phyloP scores from a whole-genome alignment of 768 basidiomycete species.

The Panus rudis region DNA sequence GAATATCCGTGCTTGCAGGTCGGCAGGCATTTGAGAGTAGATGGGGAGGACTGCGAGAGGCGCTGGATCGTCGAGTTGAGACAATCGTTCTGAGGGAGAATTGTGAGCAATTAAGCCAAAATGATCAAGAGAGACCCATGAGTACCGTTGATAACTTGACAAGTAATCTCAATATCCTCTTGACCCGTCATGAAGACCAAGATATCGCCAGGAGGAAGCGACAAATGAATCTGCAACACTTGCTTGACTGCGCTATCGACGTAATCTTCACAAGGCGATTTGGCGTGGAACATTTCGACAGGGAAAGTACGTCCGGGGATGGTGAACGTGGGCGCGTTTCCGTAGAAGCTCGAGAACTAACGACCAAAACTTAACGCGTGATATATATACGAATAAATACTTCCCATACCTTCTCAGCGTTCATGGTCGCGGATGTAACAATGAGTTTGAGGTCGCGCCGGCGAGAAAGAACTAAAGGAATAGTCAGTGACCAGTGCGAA shows the following conservation, averaged over 20 bases:
- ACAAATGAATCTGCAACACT: constrained; percentile 92
- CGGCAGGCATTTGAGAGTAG: constrained; percentile 99
- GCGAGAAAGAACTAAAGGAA: constrained; percentile 50
- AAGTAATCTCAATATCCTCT: constrained; percentile 97
- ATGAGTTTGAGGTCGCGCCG: constrained; percentile 92
- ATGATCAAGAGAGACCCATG: background rate
- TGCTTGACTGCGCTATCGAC: constrained; percentile 98
- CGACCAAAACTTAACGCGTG: background rate
- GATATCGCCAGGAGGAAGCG: constrained; percentile 88
- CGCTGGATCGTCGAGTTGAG: constrained; percentile 86
- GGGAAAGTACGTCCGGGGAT: constrained; percentile 96
- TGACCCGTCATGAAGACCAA: constrained; percentile 99
- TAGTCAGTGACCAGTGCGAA: background rate
- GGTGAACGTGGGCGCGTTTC: constrained; percentile 89
- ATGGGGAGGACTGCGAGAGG: constrained; percentile 91
- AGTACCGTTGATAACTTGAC: constrained; percentile 85
- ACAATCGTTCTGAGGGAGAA: constrained; percentile 67
- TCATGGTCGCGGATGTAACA: constrained; percentile 99
- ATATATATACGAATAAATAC: background rate
- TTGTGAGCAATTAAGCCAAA: background rate
- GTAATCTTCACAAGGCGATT: constrained; percentile 98
- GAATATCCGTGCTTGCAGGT: constrained; percentile 97
- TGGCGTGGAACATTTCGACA: constrained; percentile 92
- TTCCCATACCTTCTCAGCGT: constrained; percentile 81
- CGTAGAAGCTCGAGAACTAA: constrained; percentile 95